Conservation (phyloP, 305 asterid genomes). For the Fraxinus ornus region DNA sequence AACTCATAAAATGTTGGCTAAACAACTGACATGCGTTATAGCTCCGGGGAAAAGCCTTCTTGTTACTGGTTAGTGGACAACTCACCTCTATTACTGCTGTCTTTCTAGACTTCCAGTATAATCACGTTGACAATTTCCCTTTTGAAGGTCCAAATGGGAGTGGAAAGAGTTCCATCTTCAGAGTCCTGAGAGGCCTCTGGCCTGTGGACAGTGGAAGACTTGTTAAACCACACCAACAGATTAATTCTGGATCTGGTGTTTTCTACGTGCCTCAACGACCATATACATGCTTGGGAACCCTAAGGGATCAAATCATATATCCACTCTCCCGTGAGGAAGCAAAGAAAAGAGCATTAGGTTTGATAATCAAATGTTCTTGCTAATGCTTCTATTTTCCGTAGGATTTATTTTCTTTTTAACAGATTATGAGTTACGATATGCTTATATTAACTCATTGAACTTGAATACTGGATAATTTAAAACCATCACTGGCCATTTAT, state of each 20-base stretch:
- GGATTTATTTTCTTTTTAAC: background rate
- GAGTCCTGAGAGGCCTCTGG: slow-evolving; percentile 98
- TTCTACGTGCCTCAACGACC: slow-evolving; percentile 97
- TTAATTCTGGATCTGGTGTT: slow-evolving; percentile 50
- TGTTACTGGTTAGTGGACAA: slow-evolving; percentile 79
- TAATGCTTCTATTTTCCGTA: slow-evolving; percentile 3
- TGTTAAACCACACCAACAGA: slow-evolving; percentile 51
- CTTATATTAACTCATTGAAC: slow-evolving; percentile 5
- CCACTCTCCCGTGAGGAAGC: slow-evolving; percentile 88
- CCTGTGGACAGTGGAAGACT: slow-evolving; percentile 87
- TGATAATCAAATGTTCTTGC: slow-evolving; percentile 31
- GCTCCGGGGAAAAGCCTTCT: slow-evolving; percentile 88
- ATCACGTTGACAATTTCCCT: slow-evolving; percentile 1
- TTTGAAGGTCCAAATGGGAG: slow-evolving; percentile 96
- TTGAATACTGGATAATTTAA: background rate
- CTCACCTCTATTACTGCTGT: slow-evolving; percentile 16
- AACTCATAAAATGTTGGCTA: slow-evolving; percentile 79
- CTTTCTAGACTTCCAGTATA: background rate
- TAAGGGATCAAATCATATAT: slow-evolving; percentile 95
- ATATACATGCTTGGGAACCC: slow-evolving; percentile 96
- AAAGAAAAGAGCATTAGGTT: slow-evolving; percentile 49
- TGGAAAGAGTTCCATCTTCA: slow-evolving; percentile 94
- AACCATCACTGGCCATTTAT: background rate
- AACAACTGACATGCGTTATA: slow-evolving; percentile 71
- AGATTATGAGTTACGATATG: background rate